phyloP scores from a whole-genome alignment of 1,284 basidiomycete species.

The Cutaneotrichosporon cavernicola region DNA sequence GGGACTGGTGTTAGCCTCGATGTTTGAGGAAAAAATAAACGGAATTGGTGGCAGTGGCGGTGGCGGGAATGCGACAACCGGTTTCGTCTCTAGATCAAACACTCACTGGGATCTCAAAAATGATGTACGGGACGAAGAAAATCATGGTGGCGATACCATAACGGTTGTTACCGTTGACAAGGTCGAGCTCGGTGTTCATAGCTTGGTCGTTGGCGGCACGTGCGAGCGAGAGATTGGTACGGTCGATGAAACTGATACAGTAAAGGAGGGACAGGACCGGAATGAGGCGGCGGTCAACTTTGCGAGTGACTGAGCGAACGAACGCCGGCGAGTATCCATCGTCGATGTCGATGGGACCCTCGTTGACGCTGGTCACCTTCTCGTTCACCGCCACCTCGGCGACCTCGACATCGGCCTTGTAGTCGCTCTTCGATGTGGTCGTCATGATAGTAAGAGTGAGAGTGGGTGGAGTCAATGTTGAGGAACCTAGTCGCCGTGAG shows the following conservation, averaged over 20 bases:
- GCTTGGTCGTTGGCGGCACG: constrained; percentile 26
- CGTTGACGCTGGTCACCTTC: constrained; percentile 9
- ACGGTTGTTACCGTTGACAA: constrained; percentile 44
- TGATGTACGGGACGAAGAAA: constrained; percentile 51
- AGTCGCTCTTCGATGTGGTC: not conserved
- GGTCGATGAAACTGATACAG: constrained; percentile 31
- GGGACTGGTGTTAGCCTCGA: constrained; percentile 10
- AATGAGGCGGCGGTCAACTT: constrained; percentile 24
- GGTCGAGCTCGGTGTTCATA: constrained; percentile 36
- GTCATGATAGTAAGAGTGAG: not conserved
- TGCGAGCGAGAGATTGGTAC: constrained; percentile 44
- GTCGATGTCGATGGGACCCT: constrained; percentile 16
- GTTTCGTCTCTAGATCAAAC: not conserved
- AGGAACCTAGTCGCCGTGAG: not conserved
- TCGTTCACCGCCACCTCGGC: not conserved
- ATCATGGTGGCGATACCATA: constrained; percentile 48
- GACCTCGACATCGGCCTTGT: constrained; percentile 2
- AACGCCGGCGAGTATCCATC: constrained; percentile 16
- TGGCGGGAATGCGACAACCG: not conserved
- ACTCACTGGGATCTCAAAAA: constrained; percentile 40
- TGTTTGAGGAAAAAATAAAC: not conserved
- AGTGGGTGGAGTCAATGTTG: not conserved
- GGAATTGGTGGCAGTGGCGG: not conserved
- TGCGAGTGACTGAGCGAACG: constrained; percentile 16
- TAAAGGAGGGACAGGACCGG: constrained; percentile 24